Base-by-base conservation (phyloP, 2,329 filamentous ascomycete species). In the Magnaporthiopsis incrustans region DNA sequence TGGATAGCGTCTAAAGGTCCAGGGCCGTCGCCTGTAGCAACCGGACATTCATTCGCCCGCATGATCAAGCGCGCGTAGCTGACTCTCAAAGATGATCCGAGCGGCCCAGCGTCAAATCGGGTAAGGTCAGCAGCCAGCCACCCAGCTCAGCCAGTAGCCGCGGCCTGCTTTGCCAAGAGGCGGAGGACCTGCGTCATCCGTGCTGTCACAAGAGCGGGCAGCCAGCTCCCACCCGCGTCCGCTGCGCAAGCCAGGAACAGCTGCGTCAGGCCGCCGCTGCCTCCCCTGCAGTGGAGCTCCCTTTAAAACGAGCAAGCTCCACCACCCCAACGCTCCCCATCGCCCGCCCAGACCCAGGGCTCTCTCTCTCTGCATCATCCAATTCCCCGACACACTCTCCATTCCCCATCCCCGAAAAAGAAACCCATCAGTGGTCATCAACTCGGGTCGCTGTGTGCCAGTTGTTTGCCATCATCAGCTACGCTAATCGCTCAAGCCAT, bases 231-330 rank as follows among this genome's bases (percentile, higher is more conserved):
- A 8, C 38, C 38, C 22, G 38, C 38, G 5, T 6, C 15, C 33
- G 62, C 62, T 57, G 57, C 57, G 62, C 62, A 63, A 63, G 38
- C 38, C 62, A 63, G 35, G 32, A 27, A 57, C 57, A 30, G 33
- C 62, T 63, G 62, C 62, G 53, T 63, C 57, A 53, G 18, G 61
- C 30, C 18, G 30, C 56, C 30, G 25, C 50, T 57, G 32, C 50
- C 33, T 63, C 38, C 38, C 38, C 38, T 22, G 38, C 15, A 50
- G 38, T 50, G 38, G 32, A 59, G 62, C 62, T 59, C 32, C 22
- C 27, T 38, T 26, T 33, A 63, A 44, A 33, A 63, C 58, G 32
- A 63, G 33, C 11, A 35, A 35, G 38, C 38, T 50, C 38, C 38
- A 50, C 38, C 38, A 22, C 38, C 38, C 26, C 58, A 59, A 35